Evolutionary conservation across 2,329 filamentous ascomycete species (phyloP), one percentile per base, ranked within the genome.

Genomic region (Atkinsonella texensis): DNA sequence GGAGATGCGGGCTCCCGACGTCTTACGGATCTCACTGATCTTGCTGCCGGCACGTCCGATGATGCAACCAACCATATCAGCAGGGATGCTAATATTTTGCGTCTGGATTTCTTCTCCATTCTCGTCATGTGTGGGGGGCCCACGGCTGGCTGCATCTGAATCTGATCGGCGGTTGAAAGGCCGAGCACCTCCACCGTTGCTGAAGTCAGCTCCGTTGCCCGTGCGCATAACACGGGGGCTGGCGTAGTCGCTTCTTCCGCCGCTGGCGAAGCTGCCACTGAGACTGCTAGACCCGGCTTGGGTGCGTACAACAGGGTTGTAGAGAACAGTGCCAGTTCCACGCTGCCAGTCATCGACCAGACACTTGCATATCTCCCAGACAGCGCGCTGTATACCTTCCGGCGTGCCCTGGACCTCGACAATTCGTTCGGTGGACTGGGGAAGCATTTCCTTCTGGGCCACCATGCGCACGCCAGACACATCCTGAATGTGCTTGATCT

Each of bases 401-500:
- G 93, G 90, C 17, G 86, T 91, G 60, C 93, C 93, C 68, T 96
- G 90, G 45, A 98, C 85, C 67, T 98, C 93, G 58, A 98, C 93
- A 61, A 98, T 90, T 58, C 93, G 86, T 75, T 98, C 93, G 35
- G 93, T 98, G 6, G 93, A 98, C 70, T 98, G 93, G 38, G 93
- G 93, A 8, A 98, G 83, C 93, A 98, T 98, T 65, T 98, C 93
- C 74, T 98, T 98, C 71, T 98, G 93, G 41, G 93, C 93, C 47
- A 98, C 90, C 93, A 98, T 98, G 65, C 93, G 90, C 53, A 97
- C 93, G 58, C 90, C 90, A 5, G 93, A 97, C 32, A 83, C 84
- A 68, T 98, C 93, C 69, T 98, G 93, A 60, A 98, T 98, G 68
- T 96, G 88, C 79, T 98, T 98, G 77, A 98, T 98, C 77, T 97